Conservation (phyloP, 306 rosid species). For the Luffa acutangula region DNA sequence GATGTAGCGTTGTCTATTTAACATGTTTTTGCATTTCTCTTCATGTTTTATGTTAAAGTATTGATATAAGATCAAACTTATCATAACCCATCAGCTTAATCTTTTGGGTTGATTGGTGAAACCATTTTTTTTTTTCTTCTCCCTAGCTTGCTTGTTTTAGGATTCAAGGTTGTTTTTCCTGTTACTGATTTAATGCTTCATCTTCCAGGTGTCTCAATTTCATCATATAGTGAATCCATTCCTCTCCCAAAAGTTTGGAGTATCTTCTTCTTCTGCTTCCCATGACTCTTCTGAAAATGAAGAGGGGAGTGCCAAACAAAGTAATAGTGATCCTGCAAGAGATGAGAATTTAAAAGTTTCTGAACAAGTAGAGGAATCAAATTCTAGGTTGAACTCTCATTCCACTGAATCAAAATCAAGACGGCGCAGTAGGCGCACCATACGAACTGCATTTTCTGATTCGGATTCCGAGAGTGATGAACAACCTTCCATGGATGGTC, state of each 20-base stretch:
- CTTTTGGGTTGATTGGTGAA: too few relatives aligned
- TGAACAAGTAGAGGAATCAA: slow-evolving; percentile 37
- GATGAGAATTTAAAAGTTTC: slow-evolving; percentile 6
- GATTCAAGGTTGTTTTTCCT: not conserved
- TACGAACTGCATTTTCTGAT: slow-evolving; percentile 42
- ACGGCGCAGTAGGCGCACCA: slow-evolving; percentile 20
- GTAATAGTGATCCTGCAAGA: slow-evolving; percentile 15
- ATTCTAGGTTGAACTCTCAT: slow-evolving; percentile 16
- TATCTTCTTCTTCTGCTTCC: slow-evolving; percentile 51
- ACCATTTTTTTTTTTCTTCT: not conserved
- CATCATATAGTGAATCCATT: slow-evolving; percentile 21
- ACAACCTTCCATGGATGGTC: slow-evolving; percentile 50
- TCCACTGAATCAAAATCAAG: not conserved
- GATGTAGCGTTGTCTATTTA: not conserved
- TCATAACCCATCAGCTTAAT: too few relatives aligned
- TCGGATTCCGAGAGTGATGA: slow-evolving; percentile 38
- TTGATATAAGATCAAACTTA: too few relatives aligned
- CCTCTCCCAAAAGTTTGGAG: slow-evolving; percentile 24
- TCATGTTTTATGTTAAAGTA: not conserved
- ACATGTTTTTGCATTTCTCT: not conserved
- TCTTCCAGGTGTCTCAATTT: slow-evolving; percentile 22
- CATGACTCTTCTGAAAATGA: slow-evolving; percentile 39
- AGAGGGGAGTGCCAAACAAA: slow-evolving; percentile 16
- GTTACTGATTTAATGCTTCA: not conserved
- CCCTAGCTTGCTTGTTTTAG: not conserved